Percentiles rank a stretch among this genome's conserved stretches.
Conservation (phyloP, 768 basidiomycete genomes). For the Leccinum disarticulatum region DNA sequence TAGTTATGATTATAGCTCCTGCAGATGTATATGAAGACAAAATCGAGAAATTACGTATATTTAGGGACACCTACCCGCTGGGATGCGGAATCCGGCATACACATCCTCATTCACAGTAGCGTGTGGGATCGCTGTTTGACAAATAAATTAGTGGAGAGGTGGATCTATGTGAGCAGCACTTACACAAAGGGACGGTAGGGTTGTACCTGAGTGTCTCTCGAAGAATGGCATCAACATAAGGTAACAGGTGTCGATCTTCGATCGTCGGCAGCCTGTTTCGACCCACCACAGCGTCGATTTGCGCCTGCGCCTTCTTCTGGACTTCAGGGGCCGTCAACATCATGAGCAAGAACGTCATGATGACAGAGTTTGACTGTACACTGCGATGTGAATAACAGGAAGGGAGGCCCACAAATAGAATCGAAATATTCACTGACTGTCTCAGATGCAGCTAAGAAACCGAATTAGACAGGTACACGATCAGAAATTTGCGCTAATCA, state of each 20-base stretch:
- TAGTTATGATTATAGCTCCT: slow-evolving; percentile 19
- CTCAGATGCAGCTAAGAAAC: slow-evolving; percentile 18
- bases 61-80: slow-evolving; percentile 30
- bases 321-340: slow-evolving; percentile 16
- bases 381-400: background rate
- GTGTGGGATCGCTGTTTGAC: slow-evolving; percentile 29
- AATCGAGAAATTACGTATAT: background rate
- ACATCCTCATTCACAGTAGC: slow-evolving; percentile 39
- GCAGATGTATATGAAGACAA: background rate
- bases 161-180: background rate
- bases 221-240: slow-evolving; percentile 22
- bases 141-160: background rate
- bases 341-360: slow-evolving; percentile 19
- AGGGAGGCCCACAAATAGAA: background rate
- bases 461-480: background rate
- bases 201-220: slow-evolving; percentile 21
- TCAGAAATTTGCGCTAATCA: background rate
- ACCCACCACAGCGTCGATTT: slow-evolving; percentile 22
- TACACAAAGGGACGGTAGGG: slow-evolving; percentile 17
- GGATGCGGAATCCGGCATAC: slow-evolving; percentile 52
- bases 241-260: slow-evolving; percentile 19
- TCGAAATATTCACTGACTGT: slow-evolving; percentile 11
- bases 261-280: slow-evolving; percentile 12
- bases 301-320: slow-evolving; percentile 23
- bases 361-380: slow-evolving; percentile 27